Base-by-base conservation (phyloP, 2,329 filamentous ascomycete species). In the Exophiala alcalophila region DNA sequence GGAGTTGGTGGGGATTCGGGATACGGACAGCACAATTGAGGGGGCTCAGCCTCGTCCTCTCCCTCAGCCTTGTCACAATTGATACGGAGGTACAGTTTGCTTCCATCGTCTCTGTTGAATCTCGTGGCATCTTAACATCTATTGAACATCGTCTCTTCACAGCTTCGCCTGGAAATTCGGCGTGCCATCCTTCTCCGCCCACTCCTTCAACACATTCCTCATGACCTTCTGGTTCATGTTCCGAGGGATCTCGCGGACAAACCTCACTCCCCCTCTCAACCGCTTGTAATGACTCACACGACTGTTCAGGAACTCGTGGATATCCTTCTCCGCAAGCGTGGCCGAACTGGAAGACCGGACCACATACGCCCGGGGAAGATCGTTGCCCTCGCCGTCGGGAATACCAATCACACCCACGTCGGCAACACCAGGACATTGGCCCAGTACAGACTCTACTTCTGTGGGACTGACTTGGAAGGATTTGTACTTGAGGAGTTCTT, bases 151-250 rank as follows among this genome's bases (percentile, higher is more conserved):
- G 16, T 18, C 28, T 23, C 24, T 18, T 36, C 25, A 49, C 20
- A 49, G 27, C 33, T 36, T 44, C 11, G 46, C 36, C 33, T 23
- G 32, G 18, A 29, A 21, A 26, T 28, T 21, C 19, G 15, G 19
- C 10, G 18, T 28, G n/a, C n/a, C 14, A 9, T 38, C 47, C 16
- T 27, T 34, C 20, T 50, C 39, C 4, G 35, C 39, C 48, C 48
- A 51, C 25, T 48, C 40, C 19, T 40, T 44, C 26, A 56, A 30
- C 20, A 56, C 32, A 21, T 48, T 42, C 11, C 66, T 58, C 49
- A 69, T 63, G 42, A 74, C 71, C 59, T 75, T 75, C 9, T 71
- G 72, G 47, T 70, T 72, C 2, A 69, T 60, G 4, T 69, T 71
- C 36, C 69, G 65, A 2, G 72, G 72, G 20, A 75, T 70, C 21